These are phyloP conservation scores for Bryoglossum gracile DNA, from an alignment of 495 filamentous ascomycete genomes.

Conservation along the genomic window DNA sequence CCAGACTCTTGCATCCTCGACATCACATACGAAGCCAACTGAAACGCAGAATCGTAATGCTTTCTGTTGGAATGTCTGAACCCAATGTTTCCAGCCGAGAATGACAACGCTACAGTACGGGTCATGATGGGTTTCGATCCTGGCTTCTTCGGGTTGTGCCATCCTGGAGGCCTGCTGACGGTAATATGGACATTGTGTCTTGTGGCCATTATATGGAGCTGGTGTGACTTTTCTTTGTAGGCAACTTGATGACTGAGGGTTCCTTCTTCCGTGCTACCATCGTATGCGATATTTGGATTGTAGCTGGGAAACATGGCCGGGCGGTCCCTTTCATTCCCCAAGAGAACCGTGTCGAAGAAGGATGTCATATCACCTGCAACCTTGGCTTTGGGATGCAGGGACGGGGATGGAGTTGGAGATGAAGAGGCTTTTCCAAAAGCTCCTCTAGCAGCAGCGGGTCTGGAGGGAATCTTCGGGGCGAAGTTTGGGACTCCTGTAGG, in stretches of 20 bases:
- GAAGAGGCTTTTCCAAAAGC: no score
- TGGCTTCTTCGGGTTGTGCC: slow-evolving; percentile 4
- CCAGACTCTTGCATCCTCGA: slow-evolving; percentile 70
- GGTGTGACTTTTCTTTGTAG: slow-evolving; percentile 43
- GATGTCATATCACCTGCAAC: not conserved
- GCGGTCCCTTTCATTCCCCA: not conserved
- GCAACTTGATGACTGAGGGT: no score
- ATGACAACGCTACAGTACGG: slow-evolving; percentile 63
- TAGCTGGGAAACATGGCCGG: no score
- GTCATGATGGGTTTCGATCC: slow-evolving; percentile 29
- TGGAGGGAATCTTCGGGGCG: no score
- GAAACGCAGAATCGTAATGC: slow-evolving; percentile 88
- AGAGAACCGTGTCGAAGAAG: not conserved
- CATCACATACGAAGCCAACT: slow-evolving; percentile 72
- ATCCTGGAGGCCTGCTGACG: slow-evolving; percentile 56
- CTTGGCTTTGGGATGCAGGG: slow-evolving; percentile 15
- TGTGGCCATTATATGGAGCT: slow-evolving; percentile 76
- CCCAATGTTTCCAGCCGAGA: slow-evolving; percentile 75
- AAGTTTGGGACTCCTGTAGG: no score
- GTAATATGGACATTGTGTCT: slow-evolving; percentile 95
- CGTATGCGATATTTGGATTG: no score
- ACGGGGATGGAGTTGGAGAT: slow-evolving; percentile 4
- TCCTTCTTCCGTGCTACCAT: not conserved
- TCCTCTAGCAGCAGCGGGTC: no score
- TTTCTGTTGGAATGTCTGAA: slow-evolving; percentile 74